Evolutionary conservation across 768 basidiomycete species (phyloP).

Genomic region (Mycena amicta): DNA sequence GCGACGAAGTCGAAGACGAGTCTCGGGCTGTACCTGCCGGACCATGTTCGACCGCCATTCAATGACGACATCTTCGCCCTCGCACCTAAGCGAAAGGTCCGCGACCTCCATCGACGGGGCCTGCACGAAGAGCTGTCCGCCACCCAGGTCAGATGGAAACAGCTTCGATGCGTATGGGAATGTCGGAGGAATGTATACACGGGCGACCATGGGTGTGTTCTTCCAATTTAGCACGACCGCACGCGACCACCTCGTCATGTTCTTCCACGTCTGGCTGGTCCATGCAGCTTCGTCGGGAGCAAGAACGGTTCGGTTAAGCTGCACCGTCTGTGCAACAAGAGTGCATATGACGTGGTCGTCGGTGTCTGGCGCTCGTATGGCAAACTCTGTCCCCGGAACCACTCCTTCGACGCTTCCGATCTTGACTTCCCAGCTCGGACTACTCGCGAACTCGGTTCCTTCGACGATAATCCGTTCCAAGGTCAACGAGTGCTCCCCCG

Average conservation of each 20-base stretch:
- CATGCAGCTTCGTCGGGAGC: neutral
- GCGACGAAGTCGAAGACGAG: neutral
- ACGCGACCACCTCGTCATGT: neutral
- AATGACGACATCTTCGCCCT: neutral
- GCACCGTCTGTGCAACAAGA: slow-evolving; percentile 2
- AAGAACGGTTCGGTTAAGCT: neutral
- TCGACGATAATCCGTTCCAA: neutral
- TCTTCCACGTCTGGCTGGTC: neutral
- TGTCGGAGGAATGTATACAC: neutral
- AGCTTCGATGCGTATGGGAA: neutral
- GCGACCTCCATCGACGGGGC: neutral
- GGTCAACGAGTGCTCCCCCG: neutral
- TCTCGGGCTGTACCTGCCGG: neutral
- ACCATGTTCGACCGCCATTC: neutral
- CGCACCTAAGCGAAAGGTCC: neutral
- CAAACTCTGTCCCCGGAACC: slow-evolving; percentile 5
- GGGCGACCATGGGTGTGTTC: neutral
- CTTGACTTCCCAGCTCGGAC: neutral
- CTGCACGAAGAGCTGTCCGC: neutral
- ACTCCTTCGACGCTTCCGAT: slow-evolving; percentile 12
- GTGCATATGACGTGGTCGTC: neutral
- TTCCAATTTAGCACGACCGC: neutral
- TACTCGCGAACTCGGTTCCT: neutral
- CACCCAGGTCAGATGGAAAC: neutral
- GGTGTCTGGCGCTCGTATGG: neutral